Evolutionary conservation across 768 basidiomycete species (phyloP).

Genomic region (Rhodotorula diobovata): DNA sequence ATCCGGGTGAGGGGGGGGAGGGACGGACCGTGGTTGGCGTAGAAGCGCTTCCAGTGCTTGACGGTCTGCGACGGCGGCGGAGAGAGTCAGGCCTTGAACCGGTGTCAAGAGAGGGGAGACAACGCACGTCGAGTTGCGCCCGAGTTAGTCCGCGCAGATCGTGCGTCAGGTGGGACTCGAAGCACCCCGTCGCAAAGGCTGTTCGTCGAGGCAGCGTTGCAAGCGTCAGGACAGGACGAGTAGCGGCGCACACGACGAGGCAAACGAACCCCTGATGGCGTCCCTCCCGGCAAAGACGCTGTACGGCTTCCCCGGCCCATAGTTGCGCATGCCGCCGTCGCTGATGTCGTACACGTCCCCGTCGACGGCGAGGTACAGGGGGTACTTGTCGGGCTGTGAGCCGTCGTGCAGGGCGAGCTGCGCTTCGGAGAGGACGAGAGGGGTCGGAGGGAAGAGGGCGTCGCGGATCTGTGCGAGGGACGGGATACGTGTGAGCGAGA

Average conservation of each 20-base stretch:
- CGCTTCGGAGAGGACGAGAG: slow-evolving; percentile 60
- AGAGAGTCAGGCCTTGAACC: not conserved
- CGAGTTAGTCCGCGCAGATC: slow-evolving; percentile 77
- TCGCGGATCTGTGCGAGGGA: slow-evolving; percentile 26
- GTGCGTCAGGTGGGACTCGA: slow-evolving; percentile 81
- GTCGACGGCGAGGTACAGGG: slow-evolving; percentile 85
- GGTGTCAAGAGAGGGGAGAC: not conserved
- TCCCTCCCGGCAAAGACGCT: slow-evolving; percentile 57
- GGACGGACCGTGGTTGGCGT: slow-evolving; percentile 72
- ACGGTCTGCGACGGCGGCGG: slow-evolving; percentile 71
- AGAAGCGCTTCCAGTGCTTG: slow-evolving; percentile 86
- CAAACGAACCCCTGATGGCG: slow-evolving; percentile 43
- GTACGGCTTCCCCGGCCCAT: slow-evolving; percentile 74
- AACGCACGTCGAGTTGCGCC: slow-evolving; percentile 63
- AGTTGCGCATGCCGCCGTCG: slow-evolving; percentile 59
- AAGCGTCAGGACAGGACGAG: slow-evolving; percentile 42
- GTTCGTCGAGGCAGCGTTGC: slow-evolving; percentile 48
- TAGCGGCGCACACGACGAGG: not conserved
- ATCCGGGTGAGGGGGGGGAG: not conserved
- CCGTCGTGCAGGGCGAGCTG: slow-evolving; percentile 70
- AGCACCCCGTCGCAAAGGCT: slow-evolving; percentile 90
- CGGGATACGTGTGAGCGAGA: no score
- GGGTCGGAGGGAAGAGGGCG: slow-evolving; percentile 37
- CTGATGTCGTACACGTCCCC: slow-evolving; percentile 90
- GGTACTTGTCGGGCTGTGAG: slow-evolving; percentile 54